These are phyloP conservation scores for Onygena corvina DNA, from an alignment of 2,329 filamentous ascomycete genomes.

Conservation along the genomic window DNA sequence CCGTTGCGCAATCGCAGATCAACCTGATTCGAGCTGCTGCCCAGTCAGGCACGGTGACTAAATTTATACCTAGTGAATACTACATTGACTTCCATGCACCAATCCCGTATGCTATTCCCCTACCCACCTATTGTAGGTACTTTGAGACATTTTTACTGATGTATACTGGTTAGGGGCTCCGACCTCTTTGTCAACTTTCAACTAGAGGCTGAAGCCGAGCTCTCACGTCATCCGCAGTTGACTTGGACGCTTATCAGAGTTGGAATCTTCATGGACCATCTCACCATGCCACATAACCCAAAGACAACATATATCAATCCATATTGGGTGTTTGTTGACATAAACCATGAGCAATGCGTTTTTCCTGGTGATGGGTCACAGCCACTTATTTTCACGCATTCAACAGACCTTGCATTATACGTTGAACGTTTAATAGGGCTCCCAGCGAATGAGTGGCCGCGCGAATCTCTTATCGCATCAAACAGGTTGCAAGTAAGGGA, in stretches of 20 bases:
- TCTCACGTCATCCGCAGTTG: not conserved
- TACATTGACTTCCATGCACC: slow-evolving; percentile 6
- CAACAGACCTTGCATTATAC: not conserved
- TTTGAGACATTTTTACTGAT: not conserved
- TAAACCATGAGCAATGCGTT: not conserved
- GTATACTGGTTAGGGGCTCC: not conserved
- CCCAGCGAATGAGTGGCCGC: not conserved
- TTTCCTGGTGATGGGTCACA: slow-evolving; percentile 2
- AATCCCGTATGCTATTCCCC: slow-evolving; percentile 1
- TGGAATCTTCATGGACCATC: slow-evolving; percentile 3
- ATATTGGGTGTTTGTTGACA: slow-evolving; percentile 1
- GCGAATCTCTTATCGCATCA: not conserved
- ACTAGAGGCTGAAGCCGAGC: slow-evolving; percentile 3
- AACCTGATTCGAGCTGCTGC: slow-evolving; percentile 3
- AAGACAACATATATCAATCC: slow-evolving; percentile 4
- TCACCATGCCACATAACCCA: slow-evolving; percentile 2
- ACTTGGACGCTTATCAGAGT: slow-evolving; percentile 4
- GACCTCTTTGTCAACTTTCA: slow-evolving; percentile 4
- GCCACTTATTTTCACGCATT: not conserved
- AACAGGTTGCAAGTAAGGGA: slow-evolving; percentile 4
- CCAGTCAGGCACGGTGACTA: not conserved
- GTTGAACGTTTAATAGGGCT: not conserved
- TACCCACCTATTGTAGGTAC: too few species aligned
- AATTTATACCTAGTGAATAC: slow-evolving; percentile 5
- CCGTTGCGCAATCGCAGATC: not conserved